Base-by-base conservation (phyloP, 139 green algal genomes). In the Trebouxia sp. region DNA sequence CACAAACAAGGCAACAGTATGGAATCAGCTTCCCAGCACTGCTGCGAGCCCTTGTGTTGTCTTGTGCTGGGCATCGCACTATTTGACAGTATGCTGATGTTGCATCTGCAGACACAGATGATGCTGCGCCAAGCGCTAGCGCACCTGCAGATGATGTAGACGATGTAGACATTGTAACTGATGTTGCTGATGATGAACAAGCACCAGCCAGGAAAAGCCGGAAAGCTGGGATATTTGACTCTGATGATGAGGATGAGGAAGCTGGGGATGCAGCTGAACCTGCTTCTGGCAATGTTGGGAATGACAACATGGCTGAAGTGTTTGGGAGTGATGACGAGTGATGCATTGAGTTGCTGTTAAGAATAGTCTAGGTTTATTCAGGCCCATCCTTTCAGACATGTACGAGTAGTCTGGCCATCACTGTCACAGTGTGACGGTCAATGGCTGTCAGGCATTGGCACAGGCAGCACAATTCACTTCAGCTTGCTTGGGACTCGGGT, bases 211-310 rank as follows among this genome's bases (percentile, higher is more conserved):
- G 55, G 47, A 58, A 53, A 22, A 75, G 30, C 30, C 65, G 65
- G 35, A 83, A 70, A 17, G 17, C 75, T 43, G 56, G n/a, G 37
- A 6, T 66, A 1, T n/a, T 78, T 30, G 79, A 83, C 47, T 77
- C 66, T 43, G 66, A 77, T 43, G 79, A 79, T 8, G 78, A 82
- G 62, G 45, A 65, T 72, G 12, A 1, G 12, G 32, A 22, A 43
- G 62, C 10, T 72, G 28, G 20, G 35, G 35, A 45, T 5, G 32
- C 17, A 45, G 62, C 47, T 26, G 47, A 53, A 53, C 47, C 47
- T 53, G 47, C 3, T 1, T 53, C 32, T 30, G 35, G n/a, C n/a
- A n/a, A n/a, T 43, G 35, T 6, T n/a, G n/a, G 5, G 3, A 35
- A 72, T 45, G 20, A 28, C 14, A n/a, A 45, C 11, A 72, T 72